These are phyloP conservation scores for Spinacia oleracea DNA, from an alignment of 179 eudicot species.

Conservation along the genomic window DNA sequence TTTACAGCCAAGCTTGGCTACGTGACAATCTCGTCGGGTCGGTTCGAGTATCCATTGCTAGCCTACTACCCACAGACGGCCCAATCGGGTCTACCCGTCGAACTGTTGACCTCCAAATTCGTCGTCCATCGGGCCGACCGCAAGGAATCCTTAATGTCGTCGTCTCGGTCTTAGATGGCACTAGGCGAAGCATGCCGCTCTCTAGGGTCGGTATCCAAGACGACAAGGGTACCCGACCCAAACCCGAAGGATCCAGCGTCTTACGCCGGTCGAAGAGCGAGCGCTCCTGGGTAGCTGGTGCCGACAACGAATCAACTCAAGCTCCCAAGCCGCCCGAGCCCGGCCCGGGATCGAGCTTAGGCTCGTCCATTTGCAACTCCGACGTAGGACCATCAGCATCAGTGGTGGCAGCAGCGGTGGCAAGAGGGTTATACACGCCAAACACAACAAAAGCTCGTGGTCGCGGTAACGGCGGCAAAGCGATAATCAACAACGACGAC, in stretches of 20 bases:
- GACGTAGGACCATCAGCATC: conserved; percentile 63
- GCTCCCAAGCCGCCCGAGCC: not conserved
- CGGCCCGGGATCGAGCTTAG: conserved; percentile 9
- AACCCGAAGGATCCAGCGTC: not conserved
- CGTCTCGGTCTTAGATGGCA: conserved; percentile 36
- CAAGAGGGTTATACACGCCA: conserved; percentile 38
- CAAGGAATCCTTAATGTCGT: conserved; percentile 44
- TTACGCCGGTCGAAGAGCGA: conserved; percentile 32
- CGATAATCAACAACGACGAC: conserved; percentile 19
- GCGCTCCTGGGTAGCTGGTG: conserved; percentile 2
- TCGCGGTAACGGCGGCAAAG: not conserved
- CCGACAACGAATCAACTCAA: conserved; percentile 5
- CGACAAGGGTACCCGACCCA: not conserved
- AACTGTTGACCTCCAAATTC: conserved; percentile 47
- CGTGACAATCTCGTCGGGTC: conserved; percentile 43
- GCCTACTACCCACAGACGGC: conserved; percentile 34
- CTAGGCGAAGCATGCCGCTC: conserved; percentile 47
- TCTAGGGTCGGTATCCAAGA: conserved; percentile 17
- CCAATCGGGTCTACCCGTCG: conserved; percentile 30
- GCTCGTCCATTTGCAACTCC: conserved; percentile 34
- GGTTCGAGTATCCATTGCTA: conserved; percentile 34
- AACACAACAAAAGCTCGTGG: conserved; percentile 8
- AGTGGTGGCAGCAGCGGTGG: conserved; percentile 54
- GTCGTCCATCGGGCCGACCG: conserved; percentile 48
- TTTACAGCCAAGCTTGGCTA: conserved; percentile 39